A percentile compares a stretch with the other conserved stretches of the same genome.
These are phyloP conservation scores for Daldinia eschscholtzii DNA, from an alignment of 2,329 filamentous ascomycete genomes.

Conservation along the genomic window DNA sequence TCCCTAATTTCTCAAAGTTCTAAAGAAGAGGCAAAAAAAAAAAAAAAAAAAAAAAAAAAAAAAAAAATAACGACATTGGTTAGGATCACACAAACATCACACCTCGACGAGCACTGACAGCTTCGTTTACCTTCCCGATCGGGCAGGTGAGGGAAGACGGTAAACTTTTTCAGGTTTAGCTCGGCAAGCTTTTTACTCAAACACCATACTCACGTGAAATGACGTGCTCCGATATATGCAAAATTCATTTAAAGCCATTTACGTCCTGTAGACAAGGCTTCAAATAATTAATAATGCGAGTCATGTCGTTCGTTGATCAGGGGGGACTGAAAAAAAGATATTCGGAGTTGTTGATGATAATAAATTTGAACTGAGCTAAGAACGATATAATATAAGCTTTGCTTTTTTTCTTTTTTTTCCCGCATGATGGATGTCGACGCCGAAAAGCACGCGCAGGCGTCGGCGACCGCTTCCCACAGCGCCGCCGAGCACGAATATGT, in stretches of 20 bases:
- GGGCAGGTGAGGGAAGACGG: conserved; percentile 22
- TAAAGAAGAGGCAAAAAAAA: background rate
- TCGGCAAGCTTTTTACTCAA: conserved; percentile 14
- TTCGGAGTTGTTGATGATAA: background rate
- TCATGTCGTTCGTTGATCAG: conserved; percentile 21
- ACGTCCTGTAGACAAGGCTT: background rate
- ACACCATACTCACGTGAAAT: conserved; percentile 39
- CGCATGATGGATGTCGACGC: conserved; percentile 31
- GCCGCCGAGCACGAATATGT: conserved; percentile 32
- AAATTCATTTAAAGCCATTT: conserved; percentile 6
- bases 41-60: background rate
- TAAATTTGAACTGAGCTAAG: background rate
- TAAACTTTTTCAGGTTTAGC: conserved; percentile 20
- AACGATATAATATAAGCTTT: background rate
- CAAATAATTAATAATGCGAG: conserved; percentile 11
- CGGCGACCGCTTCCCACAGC: conserved; percentile 11
- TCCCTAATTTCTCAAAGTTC: conserved; percentile 2
- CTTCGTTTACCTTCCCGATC: conserved; percentile 22
- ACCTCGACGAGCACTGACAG: conserved; percentile 4
- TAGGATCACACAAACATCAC: background rate
- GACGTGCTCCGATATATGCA: conserved; percentile 35
- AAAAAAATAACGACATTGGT: background rate
- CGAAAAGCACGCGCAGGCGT: conserved; percentile 34
- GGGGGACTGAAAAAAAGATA: background rate
- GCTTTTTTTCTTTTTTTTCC: no score